Evolutionary conservation across 257 asterid genomes (phyloP).

Genomic region (Scutellaria minor): DNA sequence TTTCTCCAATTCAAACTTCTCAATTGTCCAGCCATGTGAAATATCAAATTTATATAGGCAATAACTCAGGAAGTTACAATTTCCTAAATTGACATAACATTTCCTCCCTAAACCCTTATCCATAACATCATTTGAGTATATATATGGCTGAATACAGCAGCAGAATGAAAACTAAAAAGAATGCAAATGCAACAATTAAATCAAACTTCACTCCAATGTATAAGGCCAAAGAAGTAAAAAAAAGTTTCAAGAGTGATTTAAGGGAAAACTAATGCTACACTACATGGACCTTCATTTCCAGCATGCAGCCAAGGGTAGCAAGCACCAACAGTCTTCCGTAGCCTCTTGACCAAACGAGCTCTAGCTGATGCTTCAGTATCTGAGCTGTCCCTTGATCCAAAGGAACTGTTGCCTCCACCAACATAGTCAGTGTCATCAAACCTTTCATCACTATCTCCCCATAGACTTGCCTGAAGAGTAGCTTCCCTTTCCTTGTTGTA

Average conservation of each 20-base stretch:
- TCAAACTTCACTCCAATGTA: slow-evolving; percentile 4
- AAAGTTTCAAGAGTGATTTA: slow-evolving; percentile 8
- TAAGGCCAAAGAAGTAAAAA: slow-evolving; percentile 9
- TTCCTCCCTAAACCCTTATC: not conserved
- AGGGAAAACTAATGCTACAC: slow-evolving; percentile 22
- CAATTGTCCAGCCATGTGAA: slow-evolving; percentile 6
- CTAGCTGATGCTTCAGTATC: slow-evolving; percentile 57
- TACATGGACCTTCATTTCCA: slow-evolving; percentile 81
- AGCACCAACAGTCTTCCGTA: slow-evolving; percentile 66
- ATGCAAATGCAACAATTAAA: slow-evolving; percentile 12
- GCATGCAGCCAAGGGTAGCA: slow-evolving; percentile 99
- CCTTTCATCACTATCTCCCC: slow-evolving; percentile 85
- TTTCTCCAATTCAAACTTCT: slow-evolving; percentile 4
- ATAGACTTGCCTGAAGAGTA: slow-evolving; percentile 90
- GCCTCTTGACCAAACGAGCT: slow-evolving; percentile 57
- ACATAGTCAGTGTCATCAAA: slow-evolving; percentile 52
- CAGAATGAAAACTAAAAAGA: not conserved
- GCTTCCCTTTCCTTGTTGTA: slow-evolving; percentile 94
- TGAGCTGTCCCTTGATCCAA: slow-evolving; percentile 51
- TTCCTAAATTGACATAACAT: slow-evolving; percentile 8
- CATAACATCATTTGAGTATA: slow-evolving; percentile 12
- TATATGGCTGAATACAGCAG: not conserved
- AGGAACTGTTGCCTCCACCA: slow-evolving; percentile 48
- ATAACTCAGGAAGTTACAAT: not conserved
- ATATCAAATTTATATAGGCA: slow-evolving; percentile 6